Conservation (phyloP, 768 basidiomycete genomes). For the Russula sp. region DNA sequence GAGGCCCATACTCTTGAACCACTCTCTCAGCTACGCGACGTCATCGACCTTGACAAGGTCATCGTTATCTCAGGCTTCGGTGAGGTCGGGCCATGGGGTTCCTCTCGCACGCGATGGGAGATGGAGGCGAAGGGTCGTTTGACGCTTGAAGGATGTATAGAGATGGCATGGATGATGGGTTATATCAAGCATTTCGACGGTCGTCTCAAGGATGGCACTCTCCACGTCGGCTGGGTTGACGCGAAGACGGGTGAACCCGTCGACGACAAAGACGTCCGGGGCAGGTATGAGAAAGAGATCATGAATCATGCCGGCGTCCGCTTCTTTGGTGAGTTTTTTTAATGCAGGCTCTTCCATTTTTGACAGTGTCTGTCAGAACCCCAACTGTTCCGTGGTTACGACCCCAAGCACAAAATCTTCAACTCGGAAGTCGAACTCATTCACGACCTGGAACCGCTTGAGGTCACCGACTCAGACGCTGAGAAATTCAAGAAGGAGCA, state of each 20-base stretch:
- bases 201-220: conserved; percentile 83
- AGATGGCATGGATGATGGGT: conserved; percentile 99
- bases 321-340: conserved; percentile 62
- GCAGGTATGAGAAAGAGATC: conserved; percentile 93
- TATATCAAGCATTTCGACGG: conserved; percentile 99
- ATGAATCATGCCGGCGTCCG: conserved; percentile 87
- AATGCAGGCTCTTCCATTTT: not conserved
- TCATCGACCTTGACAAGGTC: conserved; percentile 94
- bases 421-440: conserved; percentile 95
- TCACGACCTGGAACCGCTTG: conserved; percentile 94
- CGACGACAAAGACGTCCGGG: conserved; percentile 95
- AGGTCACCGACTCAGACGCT: conserved; percentile 86
- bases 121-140: conserved; percentile 98
- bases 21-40: conserved; percentile 71
- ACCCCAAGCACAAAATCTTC: conserved; percentile 96
- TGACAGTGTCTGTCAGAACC: conserved; percentile 57
- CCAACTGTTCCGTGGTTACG: conserved; percentile 95
- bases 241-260: conserved; percentile 89
- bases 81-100: conserved; percentile 98
- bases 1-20: conserved; percentile 61
- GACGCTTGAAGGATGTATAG: conserved; percentile 96
- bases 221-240: conserved; percentile 98
- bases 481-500: conserved; percentile 95
- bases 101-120: conserved; percentile 97
- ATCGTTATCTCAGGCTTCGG: conserved; percentile 94